Conservation (phyloP, 2,329 filamentous ascomycete species). For the Colletotrichum lentis region DNA sequence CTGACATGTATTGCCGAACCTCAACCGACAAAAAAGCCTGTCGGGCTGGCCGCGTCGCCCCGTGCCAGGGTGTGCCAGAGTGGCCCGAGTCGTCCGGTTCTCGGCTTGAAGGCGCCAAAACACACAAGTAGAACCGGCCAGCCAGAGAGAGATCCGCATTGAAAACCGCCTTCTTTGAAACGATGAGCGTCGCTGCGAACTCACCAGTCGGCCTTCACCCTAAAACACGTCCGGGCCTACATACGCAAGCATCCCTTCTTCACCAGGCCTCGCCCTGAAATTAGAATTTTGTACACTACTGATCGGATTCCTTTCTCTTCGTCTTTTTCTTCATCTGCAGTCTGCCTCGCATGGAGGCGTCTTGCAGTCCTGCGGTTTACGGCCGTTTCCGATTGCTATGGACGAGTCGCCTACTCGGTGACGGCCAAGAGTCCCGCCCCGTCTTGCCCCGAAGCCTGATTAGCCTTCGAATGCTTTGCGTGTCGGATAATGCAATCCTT, state of each 20-base stretch:
- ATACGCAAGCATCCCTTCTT: slow-evolving; percentile 28
- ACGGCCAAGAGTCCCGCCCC: background rate
- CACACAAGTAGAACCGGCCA: too few species aligned
- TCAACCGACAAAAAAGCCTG: background rate
- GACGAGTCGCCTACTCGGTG: slow-evolving; percentile 20
- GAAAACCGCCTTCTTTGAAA: slow-evolving; percentile 27
- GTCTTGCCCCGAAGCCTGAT: background rate
- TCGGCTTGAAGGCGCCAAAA: slow-evolving; percentile 19
- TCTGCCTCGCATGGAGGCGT: slow-evolving; percentile 4
- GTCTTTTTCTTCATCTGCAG: slow-evolving; percentile 8
- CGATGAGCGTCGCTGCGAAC: slow-evolving; percentile 23
- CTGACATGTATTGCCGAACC: slow-evolving; percentile 26
- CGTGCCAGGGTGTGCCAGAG: slow-evolving; percentile 2
- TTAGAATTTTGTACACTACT: slow-evolving; percentile 6
- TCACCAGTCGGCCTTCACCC: slow-evolving; percentile 26
- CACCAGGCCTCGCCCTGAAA: slow-evolving; percentile 15
- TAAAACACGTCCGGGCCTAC: slow-evolving; percentile 14
- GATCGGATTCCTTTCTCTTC: slow-evolving; percentile 5
- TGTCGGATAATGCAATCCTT: background rate
- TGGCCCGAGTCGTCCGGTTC: slow-evolving; percentile 26
- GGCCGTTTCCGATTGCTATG: slow-evolving; percentile 6
- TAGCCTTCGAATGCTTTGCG: background rate
- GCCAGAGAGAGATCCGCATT: slow-evolving; percentile 20
- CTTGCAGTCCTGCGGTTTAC: slow-evolving; percentile 1
- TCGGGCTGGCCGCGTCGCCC: background rate